phyloP scores from a whole-genome alignment of 495 filamentous ascomycete species.

The Acidomyces sp. region DNA sequence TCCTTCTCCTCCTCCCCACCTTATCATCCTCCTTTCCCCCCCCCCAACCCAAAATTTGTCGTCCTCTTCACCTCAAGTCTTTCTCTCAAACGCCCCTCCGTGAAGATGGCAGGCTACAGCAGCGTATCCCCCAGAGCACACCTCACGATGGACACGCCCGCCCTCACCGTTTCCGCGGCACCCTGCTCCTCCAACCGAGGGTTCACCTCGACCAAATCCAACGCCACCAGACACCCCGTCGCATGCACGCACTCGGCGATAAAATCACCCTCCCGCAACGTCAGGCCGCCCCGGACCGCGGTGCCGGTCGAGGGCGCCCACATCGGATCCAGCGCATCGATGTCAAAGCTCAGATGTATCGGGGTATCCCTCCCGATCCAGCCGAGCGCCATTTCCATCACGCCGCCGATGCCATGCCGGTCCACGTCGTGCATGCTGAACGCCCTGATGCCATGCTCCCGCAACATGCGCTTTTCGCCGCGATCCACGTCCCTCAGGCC shows the following conservation, averaged over 20 bases:
- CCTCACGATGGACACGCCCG: slow-evolving; percentile 79
- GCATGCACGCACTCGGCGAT: slow-evolving; percentile 94
- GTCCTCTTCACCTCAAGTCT: too few relatives aligned
- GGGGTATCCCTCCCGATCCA: slow-evolving; percentile 89
- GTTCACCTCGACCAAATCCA: slow-evolving; percentile 97
- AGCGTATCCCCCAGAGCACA: slow-evolving; percentile 87
- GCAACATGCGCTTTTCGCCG: slow-evolving; percentile 78
- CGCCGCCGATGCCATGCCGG: slow-evolving; percentile 78
- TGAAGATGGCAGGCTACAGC: slow-evolving; percentile 37
- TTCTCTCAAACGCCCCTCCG: too few relatives aligned
- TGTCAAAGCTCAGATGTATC: slow-evolving; percentile 93
- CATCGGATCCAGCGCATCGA: slow-evolving; percentile 90
- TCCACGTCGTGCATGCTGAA: slow-evolving; percentile 99
- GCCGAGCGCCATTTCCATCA: slow-evolving; percentile 93
- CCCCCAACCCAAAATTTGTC: too few relatives aligned
- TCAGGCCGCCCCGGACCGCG: slow-evolving; percentile 88
- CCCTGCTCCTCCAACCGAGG: slow-evolving; percentile 65
- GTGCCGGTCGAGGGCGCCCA: slow-evolving; percentile 95
- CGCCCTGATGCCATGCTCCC: slow-evolving; percentile 80
- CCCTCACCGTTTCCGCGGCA: slow-evolving; percentile 74
- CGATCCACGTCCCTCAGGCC: slow-evolving; percentile 84
- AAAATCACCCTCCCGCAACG: slow-evolving; percentile 89
- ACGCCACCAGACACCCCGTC: slow-evolving; percentile 77
- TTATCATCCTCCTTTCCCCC: too few relatives aligned
- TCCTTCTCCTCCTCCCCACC: too few relatives aligned